Percentiles rank a stretch among this genome's conserved stretches.
These are phyloP conservation scores for Cocos nucifera DNA, from an alignment of 176 grass and related monocot species.

Conservation along the genomic window DNA sequence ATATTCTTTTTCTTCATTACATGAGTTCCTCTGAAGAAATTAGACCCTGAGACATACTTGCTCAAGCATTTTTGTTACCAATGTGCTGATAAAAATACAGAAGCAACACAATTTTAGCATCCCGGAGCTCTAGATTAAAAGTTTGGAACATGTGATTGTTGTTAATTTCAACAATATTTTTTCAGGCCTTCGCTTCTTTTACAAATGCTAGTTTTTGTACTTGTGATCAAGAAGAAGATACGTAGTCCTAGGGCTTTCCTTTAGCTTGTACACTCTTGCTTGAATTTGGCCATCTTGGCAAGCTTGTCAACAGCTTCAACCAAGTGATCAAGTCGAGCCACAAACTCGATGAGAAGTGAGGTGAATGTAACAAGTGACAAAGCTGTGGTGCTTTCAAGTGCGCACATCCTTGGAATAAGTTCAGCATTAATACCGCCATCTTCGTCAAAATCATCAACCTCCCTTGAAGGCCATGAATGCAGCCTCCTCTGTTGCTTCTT, in stretches of 20 bases:
- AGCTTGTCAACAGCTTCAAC: slow-evolving; percentile 75
- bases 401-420: slow-evolving; percentile 44
- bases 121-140: no score
- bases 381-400: slow-evolving; percentile 63
- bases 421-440: slow-evolving; percentile 25
- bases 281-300: slow-evolving; percentile 54
- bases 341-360: slow-evolving; percentile 68
- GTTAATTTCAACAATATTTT: no score
- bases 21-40: no score
- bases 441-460: slow-evolving; percentile 39
- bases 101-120: no score
- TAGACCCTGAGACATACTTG: no score
- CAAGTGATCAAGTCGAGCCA: slow-evolving; percentile 70
- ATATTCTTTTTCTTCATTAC: no score
- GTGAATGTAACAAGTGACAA: slow-evolving; percentile 62
- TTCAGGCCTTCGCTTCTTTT: no score
- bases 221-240: no score
- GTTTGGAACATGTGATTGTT: no score
- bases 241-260: background rate
- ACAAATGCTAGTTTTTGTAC: no score
- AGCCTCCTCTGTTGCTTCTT: slow-evolving; percentile 61
- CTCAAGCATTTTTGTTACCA: no score
- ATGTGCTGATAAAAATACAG: no score
- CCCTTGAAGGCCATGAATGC: slow-evolving; percentile 65
- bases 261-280: slow-evolving; percentile 38